Conservation (phyloP, 225 moss, liverwort and hornwort species). For the Polytrichum commune region DNA sequence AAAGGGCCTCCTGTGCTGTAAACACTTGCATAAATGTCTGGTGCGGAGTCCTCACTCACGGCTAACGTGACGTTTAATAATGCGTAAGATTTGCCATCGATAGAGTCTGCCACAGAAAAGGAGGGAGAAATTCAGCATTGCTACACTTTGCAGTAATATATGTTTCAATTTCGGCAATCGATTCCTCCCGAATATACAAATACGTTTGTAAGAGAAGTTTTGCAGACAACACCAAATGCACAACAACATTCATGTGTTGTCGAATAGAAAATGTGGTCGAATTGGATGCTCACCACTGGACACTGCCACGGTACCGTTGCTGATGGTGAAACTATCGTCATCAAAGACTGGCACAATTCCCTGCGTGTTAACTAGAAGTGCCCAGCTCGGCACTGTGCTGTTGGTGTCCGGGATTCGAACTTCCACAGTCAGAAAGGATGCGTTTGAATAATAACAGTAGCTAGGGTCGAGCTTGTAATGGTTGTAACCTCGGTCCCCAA, state of each 20-base stretch:
- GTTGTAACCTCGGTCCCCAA: background rate
- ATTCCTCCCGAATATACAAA: no score
- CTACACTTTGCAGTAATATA: no score
- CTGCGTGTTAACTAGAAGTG: conserved; percentile 3
- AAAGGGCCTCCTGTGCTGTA: conserved; percentile 2
- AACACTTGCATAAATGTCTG: conserved; percentile 4
- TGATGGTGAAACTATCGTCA: background rate
- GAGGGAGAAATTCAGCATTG: background rate
- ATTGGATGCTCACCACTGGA: background rate
- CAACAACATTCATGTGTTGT: no score
- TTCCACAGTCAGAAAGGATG: conserved; percentile 2
- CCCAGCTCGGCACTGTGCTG: background rate
- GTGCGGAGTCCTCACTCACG: background rate
- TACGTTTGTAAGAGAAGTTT: no score
- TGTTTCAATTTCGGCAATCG: no score
- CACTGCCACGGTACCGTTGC: background rate
- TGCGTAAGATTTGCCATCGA: background rate
- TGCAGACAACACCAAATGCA: no score
- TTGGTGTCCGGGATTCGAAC: background rate
- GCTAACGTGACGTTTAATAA: background rate
- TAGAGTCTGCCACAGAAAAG: conserved; percentile 1
- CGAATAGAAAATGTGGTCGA: no score
- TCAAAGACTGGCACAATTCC: conserved; percentile 1
- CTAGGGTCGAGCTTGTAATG: background rate
- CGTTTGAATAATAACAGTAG: background rate